Percentiles rank a stretch among this genome's conserved stretches.
Conservation (phyloP, 371 early-diverging fungal species). For the Batkoa obscura region DNA sequence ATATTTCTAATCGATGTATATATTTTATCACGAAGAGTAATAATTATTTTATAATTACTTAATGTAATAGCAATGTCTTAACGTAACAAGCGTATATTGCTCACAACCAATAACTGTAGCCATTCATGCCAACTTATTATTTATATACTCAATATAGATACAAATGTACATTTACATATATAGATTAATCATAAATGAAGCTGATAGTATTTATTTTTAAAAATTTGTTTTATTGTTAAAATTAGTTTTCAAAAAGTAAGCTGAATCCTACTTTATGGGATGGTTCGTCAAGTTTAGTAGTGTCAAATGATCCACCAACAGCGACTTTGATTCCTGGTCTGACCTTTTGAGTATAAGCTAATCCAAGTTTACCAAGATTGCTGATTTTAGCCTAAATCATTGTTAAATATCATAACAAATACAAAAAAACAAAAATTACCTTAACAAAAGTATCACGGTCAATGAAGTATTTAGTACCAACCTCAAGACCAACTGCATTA, state of each 20-base stretch:
- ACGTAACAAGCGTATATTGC: too few species aligned
- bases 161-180: background rate
- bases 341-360: constrained; percentile 81
- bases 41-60: too few species aligned
- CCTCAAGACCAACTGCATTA: constrained; percentile 62
- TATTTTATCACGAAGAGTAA: too few species aligned
- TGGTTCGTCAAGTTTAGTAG: constrained; percentile 76
- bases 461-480: constrained; percentile 84
- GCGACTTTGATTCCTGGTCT: constrained; percentile 88
- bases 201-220: background rate
- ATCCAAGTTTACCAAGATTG: constrained; percentile 82
- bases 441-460: constrained; percentile 81
- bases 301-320: constrained; percentile 82
- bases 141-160: background rate
- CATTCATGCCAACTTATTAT: background rate
- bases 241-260: constrained; percentile 6
- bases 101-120: background rate
- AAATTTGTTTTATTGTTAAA: background rate
- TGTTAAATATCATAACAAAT: background rate
- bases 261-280: constrained; percentile 77
- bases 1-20: too few species aligned
- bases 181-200: background rate
- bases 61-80: too few species aligned
- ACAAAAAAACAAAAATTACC: constrained; percentile 13
- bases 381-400: constrained; percentile 63